Base-by-base conservation (phyloP, 2,329 filamentous ascomycete species). In the Daldinia sp. region DNA sequence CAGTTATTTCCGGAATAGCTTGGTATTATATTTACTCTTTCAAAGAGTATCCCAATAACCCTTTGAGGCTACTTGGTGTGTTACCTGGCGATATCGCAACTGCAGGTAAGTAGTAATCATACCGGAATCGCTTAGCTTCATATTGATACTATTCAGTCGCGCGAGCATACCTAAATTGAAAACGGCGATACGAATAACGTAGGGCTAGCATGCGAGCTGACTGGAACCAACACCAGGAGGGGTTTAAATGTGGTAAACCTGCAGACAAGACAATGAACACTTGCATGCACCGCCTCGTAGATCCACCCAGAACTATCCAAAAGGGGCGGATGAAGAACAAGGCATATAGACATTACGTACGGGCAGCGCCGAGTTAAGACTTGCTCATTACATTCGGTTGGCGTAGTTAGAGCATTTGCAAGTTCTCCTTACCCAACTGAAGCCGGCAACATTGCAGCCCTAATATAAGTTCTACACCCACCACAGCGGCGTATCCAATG, bases 221-320 rank as follows among this genome's bases (percentile, higher is more conserved):
- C 55, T 43, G 30, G 30, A 50, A 11, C 11, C 10, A 17, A 58
- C 17, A 25, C 29, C 39, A 47, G 59, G 17, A 45, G 23, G 21
- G 1, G n/a, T n/a, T 9, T 30, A 47, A 25, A n/a, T 23, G 37
- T 50, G 56, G 37, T 34, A 53, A 39, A 30, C 53, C 39, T 43
- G 32, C 56, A 52, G 51, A 37, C 37, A 50, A 58, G 35, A 53
- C n/a, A 53, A 37, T 32, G 11, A 63, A 54, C 52, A 60, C 58
- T 49, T 68, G 65, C 65, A 66, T 68, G 65, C 65, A 68, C 65
- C 45, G 65, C 65, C 65, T 59, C 61, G 17, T 23, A 41, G 57
- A 35, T 58, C 61, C 64, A 66, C 59, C 41, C 29, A 34, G 29
- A 52, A 47, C 53, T 56, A 63, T 56, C 58, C 30, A 52, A 61